These are phyloP conservation scores for Sporodiniella umbellata DNA, from an alignment of 371 early-diverging fungal species.

Conservation along the genomic window DNA sequence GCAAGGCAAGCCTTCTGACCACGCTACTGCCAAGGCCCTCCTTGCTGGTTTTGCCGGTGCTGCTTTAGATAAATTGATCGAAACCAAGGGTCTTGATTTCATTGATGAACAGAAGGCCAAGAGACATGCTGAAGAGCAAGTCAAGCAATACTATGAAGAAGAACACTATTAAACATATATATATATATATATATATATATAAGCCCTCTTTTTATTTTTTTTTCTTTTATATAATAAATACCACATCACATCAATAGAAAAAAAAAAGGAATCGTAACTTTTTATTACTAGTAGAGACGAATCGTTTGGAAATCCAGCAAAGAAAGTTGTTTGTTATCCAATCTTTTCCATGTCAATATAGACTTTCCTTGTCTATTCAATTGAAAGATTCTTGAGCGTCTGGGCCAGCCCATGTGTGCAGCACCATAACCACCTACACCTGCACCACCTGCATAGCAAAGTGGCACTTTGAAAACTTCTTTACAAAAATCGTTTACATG, in stretches of 20 bases:
- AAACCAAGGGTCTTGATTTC: slow-evolving; percentile 52
- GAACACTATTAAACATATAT: slow-evolving; percentile 2
- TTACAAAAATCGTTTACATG: slow-evolving; percentile 56
- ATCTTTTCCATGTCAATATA: slow-evolving; percentile 50
- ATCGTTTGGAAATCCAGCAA: slow-evolving; percentile 47
- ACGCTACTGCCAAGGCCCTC: slow-evolving; percentile 48
- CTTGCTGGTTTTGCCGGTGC: slow-evolving; percentile 53
- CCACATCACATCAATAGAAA: background rate
- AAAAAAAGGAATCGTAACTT: background rate
- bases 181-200: too few species aligned
- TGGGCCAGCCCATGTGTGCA: slow-evolving; percentile 38
- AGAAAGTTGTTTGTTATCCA: slow-evolving; percentile 33
- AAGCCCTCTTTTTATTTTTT: too few species aligned
- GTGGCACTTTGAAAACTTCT: slow-evolving; percentile 36
- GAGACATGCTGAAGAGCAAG: slow-evolving; percentile 36
- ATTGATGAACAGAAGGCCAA: slow-evolving; percentile 45
- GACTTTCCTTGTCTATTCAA: slow-evolving; percentile 32
- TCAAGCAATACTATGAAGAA: slow-evolving; percentile 25
- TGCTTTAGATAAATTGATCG: slow-evolving; percentile 48
- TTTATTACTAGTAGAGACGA: background rate
- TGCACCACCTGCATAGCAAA: slow-evolving; percentile 53
- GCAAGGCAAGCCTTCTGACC: slow-evolving; percentile 42
- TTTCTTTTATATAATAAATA: background rate
- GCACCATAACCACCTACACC: slow-evolving; percentile 54
- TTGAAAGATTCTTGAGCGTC: slow-evolving; percentile 47